Conservation (phyloP, 768 basidiomycete species). For the Amanita inopinata region DNA sequence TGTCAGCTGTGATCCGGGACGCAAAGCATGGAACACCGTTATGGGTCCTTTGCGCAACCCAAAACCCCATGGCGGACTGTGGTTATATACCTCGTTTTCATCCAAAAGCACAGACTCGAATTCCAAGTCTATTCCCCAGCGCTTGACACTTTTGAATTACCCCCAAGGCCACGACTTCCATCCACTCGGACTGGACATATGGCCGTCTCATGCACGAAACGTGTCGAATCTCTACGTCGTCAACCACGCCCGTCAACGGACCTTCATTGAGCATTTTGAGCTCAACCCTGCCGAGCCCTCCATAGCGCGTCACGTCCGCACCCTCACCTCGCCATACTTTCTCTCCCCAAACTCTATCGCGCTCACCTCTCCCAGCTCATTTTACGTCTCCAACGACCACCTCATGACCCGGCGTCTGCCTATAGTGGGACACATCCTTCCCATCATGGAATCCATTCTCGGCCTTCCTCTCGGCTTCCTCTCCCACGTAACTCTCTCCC, state of each 20-base stretch:
- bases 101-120: not conserved
- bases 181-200: slow-evolving; percentile 56
- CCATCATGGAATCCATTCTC: slow-evolving; percentile 45
- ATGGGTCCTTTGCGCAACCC: slow-evolving; percentile 63
- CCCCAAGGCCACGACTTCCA: slow-evolving; percentile 57
- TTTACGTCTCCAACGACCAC: slow-evolving; percentile 71
- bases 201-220: slow-evolving; percentile 38
- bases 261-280: slow-evolving; percentile 60
- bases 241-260: slow-evolving; percentile 55
- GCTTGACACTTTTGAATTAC: slow-evolving; percentile 38
- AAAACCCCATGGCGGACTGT: slow-evolving; percentile 47
- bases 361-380: slow-evolving; percentile 53
- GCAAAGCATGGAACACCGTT: slow-evolving; percentile 66
- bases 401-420: slow-evolving; percentile 54
- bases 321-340: slow-evolving; percentile 48
- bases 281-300: slow-evolving; percentile 35
- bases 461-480: slow-evolving; percentile 53
- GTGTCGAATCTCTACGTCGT: slow-evolving; percentile 52
- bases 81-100: slow-evolving; percentile 34
- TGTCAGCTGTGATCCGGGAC: slow-evolving; percentile 43
- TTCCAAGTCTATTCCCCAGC: slow-evolving; percentile 20
- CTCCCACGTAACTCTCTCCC: slow-evolving; percentile 39
- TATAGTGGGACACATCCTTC: slow-evolving; percentile 36
- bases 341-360: slow-evolving; percentile 60
- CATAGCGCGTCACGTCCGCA: slow-evolving; percentile 46